Base-by-base conservation (phyloP, 2,329 filamentous ascomycete genomes). In the Stemphylium vesicarium region DNA sequence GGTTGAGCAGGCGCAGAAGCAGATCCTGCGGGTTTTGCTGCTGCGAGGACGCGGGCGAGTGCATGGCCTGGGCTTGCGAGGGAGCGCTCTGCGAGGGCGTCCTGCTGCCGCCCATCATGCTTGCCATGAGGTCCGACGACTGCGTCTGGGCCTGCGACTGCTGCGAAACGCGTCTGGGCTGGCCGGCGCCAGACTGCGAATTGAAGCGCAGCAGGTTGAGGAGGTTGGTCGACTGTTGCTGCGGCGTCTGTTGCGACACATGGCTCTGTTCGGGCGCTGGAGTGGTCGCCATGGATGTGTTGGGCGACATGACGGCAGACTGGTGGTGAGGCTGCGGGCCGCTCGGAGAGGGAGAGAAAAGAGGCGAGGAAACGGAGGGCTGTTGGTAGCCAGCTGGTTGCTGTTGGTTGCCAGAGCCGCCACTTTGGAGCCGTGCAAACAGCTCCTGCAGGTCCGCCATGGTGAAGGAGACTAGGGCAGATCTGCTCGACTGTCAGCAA, bases 1-100 rank as follows among this genome's bases (percentile, higher is more conserved):
- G 88, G 69, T 92, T 95, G 60, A 99, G 84, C 54, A 98, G 82
- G 66, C 91, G 89, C 59, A 98, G 85, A 42, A 99, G 82, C 70
- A 95, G 90, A 60, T 94, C 88, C 75, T 96, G 90, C 4, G 92
- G 91, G 73, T 92, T 55, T 40, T 55, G 52, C 52, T 55, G 52
- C 11, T 47, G 88, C 41, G 73, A 60, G 33, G 74, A 61, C 15
- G 64, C 63, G 12, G 70, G 62, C 33, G 69, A 57, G n/a, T 66
- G 55, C 53, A 73, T 64, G 16, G 68, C 63, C 46, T 66, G 70
- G 41, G 65, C 65, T 29, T 57, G 56, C 22, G 63, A 55, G 29
- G 71, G 62, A 26, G 66, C 72, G 26, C 74, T 68, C 38, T 77
- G 72, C 10, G 68, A 63, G 20, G 59, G 56, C 10, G 73, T 65